Percentiles rank a stretch among this genome's conserved stretches.
These are phyloP conservation scores for Juncus effusus DNA, from an alignment of 176 grass and related monocot genomes.

Conservation along the genomic window DNA sequence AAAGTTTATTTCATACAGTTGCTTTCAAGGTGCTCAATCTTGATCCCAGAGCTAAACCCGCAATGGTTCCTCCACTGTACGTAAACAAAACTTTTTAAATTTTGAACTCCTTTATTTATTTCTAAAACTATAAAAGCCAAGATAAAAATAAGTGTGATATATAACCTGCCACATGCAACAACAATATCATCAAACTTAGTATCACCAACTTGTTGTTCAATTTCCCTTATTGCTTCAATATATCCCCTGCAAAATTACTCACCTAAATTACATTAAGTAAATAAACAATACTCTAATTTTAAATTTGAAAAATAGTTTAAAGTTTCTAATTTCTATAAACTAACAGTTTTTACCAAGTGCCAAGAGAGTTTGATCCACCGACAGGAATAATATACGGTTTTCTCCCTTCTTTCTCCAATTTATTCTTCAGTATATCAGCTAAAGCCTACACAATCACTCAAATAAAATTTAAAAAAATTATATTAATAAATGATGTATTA, in stretches of 20 bases:
- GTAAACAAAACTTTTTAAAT: neutral
- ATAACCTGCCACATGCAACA: conserved; percentile 86
- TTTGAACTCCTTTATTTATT: too few species aligned
- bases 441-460: conserved; percentile 44
- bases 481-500: neutral
- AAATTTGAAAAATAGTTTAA: neutral
- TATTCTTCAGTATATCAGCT: conserved; percentile 79
- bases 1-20: conserved; percentile 50
- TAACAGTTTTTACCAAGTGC: conserved; percentile 62
- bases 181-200: conserved; percentile 81
- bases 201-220: conserved; percentile 65
- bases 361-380: conserved; percentile 95
- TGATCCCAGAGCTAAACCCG: conserved; percentile 83
- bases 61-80: conserved; percentile 87
- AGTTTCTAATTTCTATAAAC: conserved; percentile 5
- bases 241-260: conserved; percentile 63
- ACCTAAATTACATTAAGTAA: neutral
- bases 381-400: conserved; percentile 95
- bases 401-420: conserved; percentile 67
- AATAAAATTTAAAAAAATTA: neutral
- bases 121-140: neutral
- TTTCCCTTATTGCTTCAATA: conserved; percentile 83
- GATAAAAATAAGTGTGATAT: neutral
- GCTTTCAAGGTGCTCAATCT: conserved; percentile 79
- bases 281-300: neutral